Conservation (phyloP, 2,329 filamentous ascomycete species). For the Talaromyces atroroseus region DNA sequence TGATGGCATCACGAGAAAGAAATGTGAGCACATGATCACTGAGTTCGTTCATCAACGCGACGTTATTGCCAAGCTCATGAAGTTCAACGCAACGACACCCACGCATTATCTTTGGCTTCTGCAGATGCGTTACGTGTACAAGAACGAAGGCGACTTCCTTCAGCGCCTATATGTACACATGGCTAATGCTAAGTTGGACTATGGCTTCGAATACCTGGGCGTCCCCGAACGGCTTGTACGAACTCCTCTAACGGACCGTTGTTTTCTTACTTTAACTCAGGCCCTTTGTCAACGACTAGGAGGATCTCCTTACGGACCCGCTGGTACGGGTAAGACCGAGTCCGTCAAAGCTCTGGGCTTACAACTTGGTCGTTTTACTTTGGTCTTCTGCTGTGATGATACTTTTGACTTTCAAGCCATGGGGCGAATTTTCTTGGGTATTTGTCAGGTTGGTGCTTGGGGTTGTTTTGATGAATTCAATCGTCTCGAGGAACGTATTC, state of each 20-base stretch:
- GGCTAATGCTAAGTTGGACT: conserved; percentile 91
- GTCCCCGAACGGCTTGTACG: conserved; percentile 93
- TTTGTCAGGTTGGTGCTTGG: conserved; percentile 98
- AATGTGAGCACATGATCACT: conserved; percentile 97
- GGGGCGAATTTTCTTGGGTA: conserved; percentile 98
- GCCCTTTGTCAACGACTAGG: conserved; percentile 90
- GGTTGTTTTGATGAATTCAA: conserved; percentile 99
- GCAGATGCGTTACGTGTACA: conserved; percentile 95
- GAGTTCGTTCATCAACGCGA: conserved; percentile 98
- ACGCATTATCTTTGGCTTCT: conserved; percentile 89
- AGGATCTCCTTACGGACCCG: conserved; percentile 94
- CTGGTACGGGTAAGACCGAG: conserved; percentile 97
- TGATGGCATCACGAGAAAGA: conserved; percentile 80
- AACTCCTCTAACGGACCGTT: conserved; percentile 94
- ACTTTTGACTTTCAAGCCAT: conserved; percentile 99
- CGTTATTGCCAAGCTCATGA: conserved; percentile 78
- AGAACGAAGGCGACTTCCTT: conserved; percentile 70
- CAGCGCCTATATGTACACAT: conserved; percentile 86
- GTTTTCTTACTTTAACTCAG: conserved; percentile 96
- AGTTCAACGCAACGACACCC: conserved; percentile 65
- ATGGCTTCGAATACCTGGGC: conserved; percentile 96
- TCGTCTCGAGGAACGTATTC: conserved; percentile 91
- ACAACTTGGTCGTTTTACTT: conserved; percentile 91
- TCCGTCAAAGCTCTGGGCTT: conserved; percentile 97
- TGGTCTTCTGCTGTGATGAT: conserved; percentile 99